Percentiles rank a stretch among this genome's conserved stretches.
These are phyloP conservation scores for Fusarium cyanostomum DNA, from an alignment of 2,329 filamentous ascomycete species.

Conservation along the genomic window DNA sequence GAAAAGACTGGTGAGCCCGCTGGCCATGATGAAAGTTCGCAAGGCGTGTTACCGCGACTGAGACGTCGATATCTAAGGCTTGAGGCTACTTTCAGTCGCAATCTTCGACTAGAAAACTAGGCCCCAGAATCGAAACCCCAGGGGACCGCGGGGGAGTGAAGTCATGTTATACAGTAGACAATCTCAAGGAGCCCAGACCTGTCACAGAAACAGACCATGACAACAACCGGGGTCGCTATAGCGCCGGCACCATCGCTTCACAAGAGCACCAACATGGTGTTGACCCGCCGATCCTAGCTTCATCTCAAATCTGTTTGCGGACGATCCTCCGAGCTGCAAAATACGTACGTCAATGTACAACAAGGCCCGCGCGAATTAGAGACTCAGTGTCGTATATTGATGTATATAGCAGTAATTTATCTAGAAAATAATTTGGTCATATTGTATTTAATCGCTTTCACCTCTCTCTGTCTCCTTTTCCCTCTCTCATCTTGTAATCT, in stretches of 20 bases:
- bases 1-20: constrained; percentile 5
- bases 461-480: too few species aligned
- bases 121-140: not conserved
- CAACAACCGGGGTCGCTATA: constrained; percentile 1
- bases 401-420: too few species aligned
- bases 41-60: not conserved
- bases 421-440: too few species aligned
- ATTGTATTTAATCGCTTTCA: too few species aligned
- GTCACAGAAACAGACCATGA: not conserved
- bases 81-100: not conserved
- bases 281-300: not conserved
- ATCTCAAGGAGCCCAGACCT: not conserved
- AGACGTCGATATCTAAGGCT: not conserved
- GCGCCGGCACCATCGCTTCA: constrained; percentile 1
- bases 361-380: too few species aligned
- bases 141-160: not conserved
- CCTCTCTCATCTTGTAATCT: not conserved
- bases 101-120: not conserved
- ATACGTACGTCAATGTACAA: not conserved
- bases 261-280: constrained; percentile 1
- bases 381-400: not conserved
- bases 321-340: not conserved
- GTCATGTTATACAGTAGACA: constrained; percentile 7
- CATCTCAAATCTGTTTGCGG: constrained; percentile 11
- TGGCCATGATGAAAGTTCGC: not conserved